phyloP scores from a whole-genome alignment of 306 rosid genomes.

The Lathyrus oleraceus region DNA sequence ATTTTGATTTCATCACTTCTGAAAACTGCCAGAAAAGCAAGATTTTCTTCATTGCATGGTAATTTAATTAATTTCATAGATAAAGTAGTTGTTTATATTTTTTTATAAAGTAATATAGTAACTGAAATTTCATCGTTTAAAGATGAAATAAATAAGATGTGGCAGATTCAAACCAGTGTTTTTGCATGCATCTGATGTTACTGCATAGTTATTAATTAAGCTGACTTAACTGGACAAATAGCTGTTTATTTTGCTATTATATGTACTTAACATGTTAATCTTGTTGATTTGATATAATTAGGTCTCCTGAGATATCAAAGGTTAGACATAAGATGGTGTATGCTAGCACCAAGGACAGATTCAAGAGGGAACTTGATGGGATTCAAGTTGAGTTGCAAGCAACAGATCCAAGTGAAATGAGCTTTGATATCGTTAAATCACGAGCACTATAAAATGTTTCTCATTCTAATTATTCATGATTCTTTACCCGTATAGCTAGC shows the following conservation, averaged over 20 bases:
- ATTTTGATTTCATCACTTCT: slow-evolving; percentile 53
- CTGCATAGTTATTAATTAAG: too few relatives aligned
- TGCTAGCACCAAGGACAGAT: slow-evolving; percentile 53
- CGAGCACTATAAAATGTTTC: slow-evolving; percentile 37
- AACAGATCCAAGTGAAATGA: slow-evolving; percentile 48
- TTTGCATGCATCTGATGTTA: too few relatives aligned
- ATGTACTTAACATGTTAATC: not conserved
- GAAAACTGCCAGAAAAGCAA: slow-evolving; percentile 63
- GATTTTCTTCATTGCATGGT: slow-evolving; percentile 66
- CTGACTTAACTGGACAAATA: not conserved
- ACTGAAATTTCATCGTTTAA: too few relatives aligned
- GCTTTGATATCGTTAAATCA: slow-evolving; percentile 46
- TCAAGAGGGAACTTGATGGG: slow-evolving; percentile 56
- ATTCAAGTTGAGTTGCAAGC: slow-evolving; percentile 52
- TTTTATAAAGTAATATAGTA: too few relatives aligned
- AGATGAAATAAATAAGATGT: too few relatives aligned
- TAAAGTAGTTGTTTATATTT: too few relatives aligned
- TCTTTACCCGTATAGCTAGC: slow-evolving; percentile 9
- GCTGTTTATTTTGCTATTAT: not conserved
- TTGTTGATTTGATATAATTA: slow-evolving; percentile 2
- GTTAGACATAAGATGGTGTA: slow-evolving; percentile 56
- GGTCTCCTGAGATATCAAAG: slow-evolving; percentile 46
- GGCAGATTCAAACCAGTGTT: too few relatives aligned
- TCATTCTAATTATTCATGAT: not conserved
- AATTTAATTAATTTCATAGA: slow-evolving; percentile 7